These are phyloP conservation scores for Xylaria sp. DNA, from an alignment of 2,329 filamentous ascomycete genomes.

Conservation along the genomic window DNA sequence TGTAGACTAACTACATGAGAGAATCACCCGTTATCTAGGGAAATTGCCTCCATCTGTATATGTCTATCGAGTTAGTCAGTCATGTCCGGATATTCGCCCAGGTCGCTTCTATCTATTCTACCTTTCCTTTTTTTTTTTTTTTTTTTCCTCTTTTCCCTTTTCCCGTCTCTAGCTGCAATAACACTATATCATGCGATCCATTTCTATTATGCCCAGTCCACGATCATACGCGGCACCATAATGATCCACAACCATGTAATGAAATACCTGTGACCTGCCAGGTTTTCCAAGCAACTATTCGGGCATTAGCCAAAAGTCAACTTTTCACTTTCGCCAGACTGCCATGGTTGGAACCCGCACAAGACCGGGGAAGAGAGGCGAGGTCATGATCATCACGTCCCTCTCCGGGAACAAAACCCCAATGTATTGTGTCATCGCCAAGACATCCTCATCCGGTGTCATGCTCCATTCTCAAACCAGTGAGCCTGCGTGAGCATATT, in stretches of 20 bases:
- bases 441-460: not conserved
- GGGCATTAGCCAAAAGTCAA: conserved; percentile 14
- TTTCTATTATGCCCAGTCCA: conserved; percentile 4
- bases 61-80: conserved; percentile 1
- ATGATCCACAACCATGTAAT: conserved; percentile 1
- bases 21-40: conserved; percentile 9
- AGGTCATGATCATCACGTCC: conserved; percentile 2
- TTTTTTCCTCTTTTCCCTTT: not conserved
- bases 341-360: not conserved
- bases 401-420: not conserved
- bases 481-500: not conserved
- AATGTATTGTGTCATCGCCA: not conserved
- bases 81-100: not conserved
- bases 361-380: not conserved
- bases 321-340: not conserved
- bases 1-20: conserved; percentile 1
- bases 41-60: not conserved
- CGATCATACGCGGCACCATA: not conserved
- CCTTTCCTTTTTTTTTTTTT: not conserved
- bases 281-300: conserved; percentile 22
- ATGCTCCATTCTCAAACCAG: not conserved
- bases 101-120: not conserved
- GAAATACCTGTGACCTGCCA: not conserved
- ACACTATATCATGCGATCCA: not conserved
- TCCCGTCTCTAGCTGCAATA: conserved; percentile 1